Evolutionary conservation across 306 rosid genomes (phyloP), one percentile per base, ranked within the genome.

Genomic region (Bauhinia variegata): DNA sequence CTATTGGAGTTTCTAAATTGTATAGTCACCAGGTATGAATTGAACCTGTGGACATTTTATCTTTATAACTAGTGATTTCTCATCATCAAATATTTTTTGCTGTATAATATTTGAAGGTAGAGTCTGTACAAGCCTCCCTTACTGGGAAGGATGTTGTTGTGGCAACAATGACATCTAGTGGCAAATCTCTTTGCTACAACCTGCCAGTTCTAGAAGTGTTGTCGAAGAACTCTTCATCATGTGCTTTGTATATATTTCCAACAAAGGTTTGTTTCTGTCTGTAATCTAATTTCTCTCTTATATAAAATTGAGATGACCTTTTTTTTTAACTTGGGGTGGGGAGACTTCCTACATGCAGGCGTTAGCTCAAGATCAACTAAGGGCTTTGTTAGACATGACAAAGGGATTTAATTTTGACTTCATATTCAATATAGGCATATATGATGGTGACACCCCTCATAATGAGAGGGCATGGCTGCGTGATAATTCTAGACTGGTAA

Each of bases 101-200:
- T 63, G 19, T 65, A 7, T 71, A 54, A 31, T 68, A 73, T 56
- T 58, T 53, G 7, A 55, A 92, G 98, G 88, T 84, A 61, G 91
- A 83, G 70, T 80, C 96, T 32, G 83, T 84, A 69, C 82, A 84
- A 84, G 88, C 96, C 60, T 92, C 98, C 66, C 72, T 89, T 72
- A 60, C 73, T 36, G 93, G 96, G 42, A 78, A 86, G 77, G 72
- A 89, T 81, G 88, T 92, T 72, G 93, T 80, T 19, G 91, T 92
- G 44, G 87, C 98, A 42, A 92, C 96, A 66, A 87, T 84, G 96
- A 87, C 98, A 62, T 92, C 98, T 46, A 92, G 98, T 71, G 98
- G 96, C 53, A 92, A 92, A 83, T 92, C 98, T 65, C 93, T 92
- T 67, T 92, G 96, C 83, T 87, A 92, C 77, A 92, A 92, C 78